Base-by-base conservation (phyloP, 768 basidiomycete species). In the Dendrothele bispora region DNA sequence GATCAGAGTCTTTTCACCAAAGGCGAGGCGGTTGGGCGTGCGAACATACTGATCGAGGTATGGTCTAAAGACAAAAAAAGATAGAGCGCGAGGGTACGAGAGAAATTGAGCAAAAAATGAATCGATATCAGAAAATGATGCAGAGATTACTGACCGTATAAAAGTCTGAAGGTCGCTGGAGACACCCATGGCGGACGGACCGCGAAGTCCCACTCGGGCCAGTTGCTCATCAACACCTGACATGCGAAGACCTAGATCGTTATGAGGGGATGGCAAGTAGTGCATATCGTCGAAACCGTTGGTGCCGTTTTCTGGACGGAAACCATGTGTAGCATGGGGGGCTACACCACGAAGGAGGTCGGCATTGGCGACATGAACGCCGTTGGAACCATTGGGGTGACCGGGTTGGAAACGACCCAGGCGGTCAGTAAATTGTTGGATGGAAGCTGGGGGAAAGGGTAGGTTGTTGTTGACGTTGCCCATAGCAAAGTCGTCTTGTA, bases 1-100 rank as follows among this genome's bases (percentile, higher is more conserved):
- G 51, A 98, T 88, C 51, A 98, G 82, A 4, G 93, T 92, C 39
- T 93, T 83, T 65, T 98, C 95, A 42, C 95, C 95, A 57, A 88
- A 88, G 1, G 88, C 88, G 38, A 97, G 78, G 25, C 94, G 80
- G 63, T 95, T 95, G 30, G 82, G 75, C 18, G 93, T 82, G 27
- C 84, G 79, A 42, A 94, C 80, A 62, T 93, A 98, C 57, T 89
- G 86, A 51, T 91, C 88, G 54, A 93, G 71, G 66, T 83, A 90
- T 10, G 90, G 90, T 21, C 87, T 89, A 53, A 39, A 50, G 18
- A 46, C 49, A 42, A 54, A 52, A 52, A 46, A 52, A 59, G 52
- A 53, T 18, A 39, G 32, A 26, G 17, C n/a, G n/a, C 4, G 12
- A 15, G 17, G 12, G 24, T 17, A 30, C 15, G 21, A 57, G 40